Conservation (phyloP, 2,329 filamentous ascomycete species). For the Pestalotiopsis sp. region DNA sequence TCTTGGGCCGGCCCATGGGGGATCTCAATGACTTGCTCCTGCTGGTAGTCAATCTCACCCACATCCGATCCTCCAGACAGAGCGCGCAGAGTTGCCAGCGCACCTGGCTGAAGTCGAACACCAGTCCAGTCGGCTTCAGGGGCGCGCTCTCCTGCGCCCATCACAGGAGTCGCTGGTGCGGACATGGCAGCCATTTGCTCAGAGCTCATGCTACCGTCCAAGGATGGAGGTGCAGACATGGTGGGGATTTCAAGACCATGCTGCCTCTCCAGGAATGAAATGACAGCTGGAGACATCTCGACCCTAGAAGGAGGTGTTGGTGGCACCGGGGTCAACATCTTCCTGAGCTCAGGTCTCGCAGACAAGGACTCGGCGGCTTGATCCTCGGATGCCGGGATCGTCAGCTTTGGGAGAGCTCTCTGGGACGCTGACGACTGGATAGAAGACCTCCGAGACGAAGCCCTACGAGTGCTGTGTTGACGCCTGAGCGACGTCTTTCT, state of each 20-base stretch:
- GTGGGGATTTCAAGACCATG: slow-evolving; percentile 69
- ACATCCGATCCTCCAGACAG: slow-evolving; percentile 60
- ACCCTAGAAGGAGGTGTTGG: slow-evolving; percentile 69
- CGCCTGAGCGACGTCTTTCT: slow-evolving; percentile 40
- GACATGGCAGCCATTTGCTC: slow-evolving; percentile 85
- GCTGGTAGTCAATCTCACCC: slow-evolving; percentile 65
- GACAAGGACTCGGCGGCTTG: slow-evolving; percentile 44
- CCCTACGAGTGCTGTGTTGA: slow-evolving; percentile 34
- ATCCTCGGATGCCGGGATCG: slow-evolving; percentile 50
- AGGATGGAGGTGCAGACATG: slow-evolving; percentile 79
- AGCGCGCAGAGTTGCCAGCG: slow-evolving; percentile 78
- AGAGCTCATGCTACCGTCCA: slow-evolving; percentile 86
- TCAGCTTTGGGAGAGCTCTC: slow-evolving; percentile 48
- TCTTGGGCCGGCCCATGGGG: slow-evolving; percentile 46
- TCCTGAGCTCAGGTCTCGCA: slow-evolving; percentile 47
- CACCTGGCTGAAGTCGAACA: slow-evolving; percentile 76
- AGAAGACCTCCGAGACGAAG: slow-evolving; percentile 45
- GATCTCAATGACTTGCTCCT: slow-evolving; percentile 57
- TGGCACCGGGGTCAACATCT: slow-evolving; percentile 59
- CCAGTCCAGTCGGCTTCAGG: slow-evolving; percentile 70
- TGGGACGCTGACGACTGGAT: slow-evolving; percentile 38
- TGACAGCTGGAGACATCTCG: slow-evolving; percentile 74
- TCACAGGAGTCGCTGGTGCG: slow-evolving; percentile 81
- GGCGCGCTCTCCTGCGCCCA: slow-evolving; percentile 57
- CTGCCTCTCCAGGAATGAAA: slow-evolving; percentile 69